Conservation (phyloP, 495 filamentous ascomycete species). For the Aspergillus mulundensis region DNA sequence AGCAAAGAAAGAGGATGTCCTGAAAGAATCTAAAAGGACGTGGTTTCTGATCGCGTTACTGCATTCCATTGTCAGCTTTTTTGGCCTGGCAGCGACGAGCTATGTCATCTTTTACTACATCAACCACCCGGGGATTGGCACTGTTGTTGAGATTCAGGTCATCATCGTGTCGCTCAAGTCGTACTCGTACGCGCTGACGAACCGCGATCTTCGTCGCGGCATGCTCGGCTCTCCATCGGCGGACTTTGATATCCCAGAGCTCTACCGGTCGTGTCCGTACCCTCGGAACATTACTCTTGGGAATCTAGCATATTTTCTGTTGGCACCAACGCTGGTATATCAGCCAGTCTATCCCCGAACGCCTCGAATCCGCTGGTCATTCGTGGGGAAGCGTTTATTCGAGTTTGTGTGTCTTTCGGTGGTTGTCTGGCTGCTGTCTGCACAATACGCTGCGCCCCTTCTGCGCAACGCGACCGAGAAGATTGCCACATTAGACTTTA, state of each 20-base stretch:
- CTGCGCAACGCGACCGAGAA: constrained; percentile 84
- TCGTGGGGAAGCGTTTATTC: constrained; percentile 74
- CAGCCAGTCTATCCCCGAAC: constrained; percentile 93
- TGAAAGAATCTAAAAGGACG: constrained; percentile 56
- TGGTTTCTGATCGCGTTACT: constrained; percentile 74
- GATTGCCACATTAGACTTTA: constrained; percentile 74
- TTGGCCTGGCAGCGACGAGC: constrained; percentile 77
- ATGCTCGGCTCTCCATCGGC: constrained; percentile 61
- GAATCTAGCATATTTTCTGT: constrained; percentile 94
- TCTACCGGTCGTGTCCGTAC: constrained; percentile 84
- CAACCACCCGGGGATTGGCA: constrained; percentile 90
- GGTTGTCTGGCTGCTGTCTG: constrained; percentile 88
- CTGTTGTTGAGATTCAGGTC: constrained; percentile 83
- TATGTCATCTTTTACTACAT: constrained; percentile 83
- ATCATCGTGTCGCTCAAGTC: constrained; percentile 96
- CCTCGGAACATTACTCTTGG: constrained; percentile 80
- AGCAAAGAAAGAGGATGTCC: constrained; percentile 50
- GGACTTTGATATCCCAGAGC: constrained; percentile 61
- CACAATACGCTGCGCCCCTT: constrained; percentile 89
- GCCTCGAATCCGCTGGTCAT: constrained; percentile 71
- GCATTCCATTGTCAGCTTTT: constrained; percentile 77
- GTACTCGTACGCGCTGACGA: constrained; percentile 93
- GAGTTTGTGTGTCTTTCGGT: constrained; percentile 72
- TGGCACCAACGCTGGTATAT: constrained; percentile 93
- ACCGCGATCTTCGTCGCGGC: constrained; percentile 88